Evolutionary conservation across 768 basidiomycete species (phyloP).

Genomic region (Nidularia pulvinata): DNA sequence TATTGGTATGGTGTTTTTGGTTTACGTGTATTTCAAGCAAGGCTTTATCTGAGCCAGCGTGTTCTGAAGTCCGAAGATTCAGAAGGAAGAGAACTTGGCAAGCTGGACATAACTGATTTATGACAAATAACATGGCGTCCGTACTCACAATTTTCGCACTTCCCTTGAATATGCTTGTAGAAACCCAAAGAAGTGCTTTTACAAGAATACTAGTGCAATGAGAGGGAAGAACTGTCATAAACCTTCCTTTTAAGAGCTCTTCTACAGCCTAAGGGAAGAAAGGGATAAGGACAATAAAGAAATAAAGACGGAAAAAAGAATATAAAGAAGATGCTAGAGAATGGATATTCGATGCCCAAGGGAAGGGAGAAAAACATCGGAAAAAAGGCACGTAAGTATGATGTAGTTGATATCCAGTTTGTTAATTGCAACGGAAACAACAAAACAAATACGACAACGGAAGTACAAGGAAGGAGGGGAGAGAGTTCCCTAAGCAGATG

Average conservation of each 20-base stretch:
- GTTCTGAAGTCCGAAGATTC: too few relatives aligned
- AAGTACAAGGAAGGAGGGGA: constrained; percentile 16
- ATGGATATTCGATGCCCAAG: constrained; percentile 6
- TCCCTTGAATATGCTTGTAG: too few relatives aligned
- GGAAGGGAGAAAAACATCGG: background rate
- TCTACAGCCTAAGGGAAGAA: constrained; percentile 9
- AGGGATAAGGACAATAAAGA: constrained; percentile 14
- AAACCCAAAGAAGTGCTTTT: too few relatives aligned
- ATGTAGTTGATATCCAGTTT: background rate
- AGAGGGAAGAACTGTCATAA: background rate
- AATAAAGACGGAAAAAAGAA: constrained; percentile 2
- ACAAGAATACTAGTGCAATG: too few relatives aligned
- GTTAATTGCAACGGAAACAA: background rate
- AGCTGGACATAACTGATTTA: too few relatives aligned
- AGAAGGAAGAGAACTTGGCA: too few relatives aligned
- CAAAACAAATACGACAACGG: constrained; percentile 5
- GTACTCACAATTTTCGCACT: too few relatives aligned
- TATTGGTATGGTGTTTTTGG: too few relatives aligned
- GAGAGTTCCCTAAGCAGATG: constrained; percentile 67
- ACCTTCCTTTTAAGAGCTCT: background rate
- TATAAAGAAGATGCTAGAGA: constrained; percentile 5
- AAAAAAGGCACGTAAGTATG: background rate
- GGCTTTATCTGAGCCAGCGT: too few relatives aligned
- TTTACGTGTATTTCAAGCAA: too few relatives aligned
- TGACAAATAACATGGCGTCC: too few relatives aligned